These are phyloP conservation scores for Stellera chamaejasme DNA, from an alignment of 345 rosid species.

Conservation along the genomic window DNA sequence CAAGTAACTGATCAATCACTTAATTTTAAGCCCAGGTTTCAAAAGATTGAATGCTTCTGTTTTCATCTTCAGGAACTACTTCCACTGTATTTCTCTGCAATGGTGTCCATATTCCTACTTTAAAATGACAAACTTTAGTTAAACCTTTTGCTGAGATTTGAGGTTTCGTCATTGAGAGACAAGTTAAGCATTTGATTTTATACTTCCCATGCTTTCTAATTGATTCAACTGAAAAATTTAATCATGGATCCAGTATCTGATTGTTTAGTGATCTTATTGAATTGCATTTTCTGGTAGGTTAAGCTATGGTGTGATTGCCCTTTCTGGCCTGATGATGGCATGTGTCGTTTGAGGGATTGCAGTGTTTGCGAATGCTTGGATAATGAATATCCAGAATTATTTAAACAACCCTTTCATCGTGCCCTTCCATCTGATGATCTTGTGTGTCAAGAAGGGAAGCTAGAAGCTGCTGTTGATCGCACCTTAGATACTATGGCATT, in stretches of 20 bases:
- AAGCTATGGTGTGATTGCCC: slow-evolving; percentile 98
- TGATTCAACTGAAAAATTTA: too few relatives aligned
- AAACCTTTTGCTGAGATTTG: too few relatives aligned
- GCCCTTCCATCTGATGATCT: slow-evolving; percentile 57
- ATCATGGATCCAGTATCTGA: slow-evolving; percentile 1
- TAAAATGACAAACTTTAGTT: too few relatives aligned
- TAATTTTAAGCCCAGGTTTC: too few relatives aligned
- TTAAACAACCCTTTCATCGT: slow-evolving; percentile 42
- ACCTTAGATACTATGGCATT: slow-evolving; percentile 69
- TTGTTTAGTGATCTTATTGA: background rate
- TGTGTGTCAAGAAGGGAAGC: slow-evolving; percentile 91
- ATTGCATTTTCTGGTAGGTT: slow-evolving; percentile 35
- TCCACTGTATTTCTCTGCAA: too few relatives aligned
- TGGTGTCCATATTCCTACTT: too few relatives aligned
- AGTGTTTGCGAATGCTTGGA: slow-evolving; percentile 97
- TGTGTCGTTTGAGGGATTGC: slow-evolving; percentile 92
- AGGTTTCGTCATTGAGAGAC: too few relatives aligned
- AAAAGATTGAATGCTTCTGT: too few relatives aligned
- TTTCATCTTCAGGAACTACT: too few relatives aligned
- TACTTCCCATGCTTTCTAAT: too few relatives aligned
- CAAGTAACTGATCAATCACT: too few relatives aligned
- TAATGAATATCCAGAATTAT: slow-evolving; percentile 73
- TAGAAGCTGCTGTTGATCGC: slow-evolving; percentile 82
- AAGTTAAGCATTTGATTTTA: too few relatives aligned
- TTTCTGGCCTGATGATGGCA: slow-evolving; percentile 95